These are phyloP conservation scores for Puccinellia tenuiflora DNA, from an alignment of 176 grass and related monocot genomes.

Conservation along the genomic window DNA sequence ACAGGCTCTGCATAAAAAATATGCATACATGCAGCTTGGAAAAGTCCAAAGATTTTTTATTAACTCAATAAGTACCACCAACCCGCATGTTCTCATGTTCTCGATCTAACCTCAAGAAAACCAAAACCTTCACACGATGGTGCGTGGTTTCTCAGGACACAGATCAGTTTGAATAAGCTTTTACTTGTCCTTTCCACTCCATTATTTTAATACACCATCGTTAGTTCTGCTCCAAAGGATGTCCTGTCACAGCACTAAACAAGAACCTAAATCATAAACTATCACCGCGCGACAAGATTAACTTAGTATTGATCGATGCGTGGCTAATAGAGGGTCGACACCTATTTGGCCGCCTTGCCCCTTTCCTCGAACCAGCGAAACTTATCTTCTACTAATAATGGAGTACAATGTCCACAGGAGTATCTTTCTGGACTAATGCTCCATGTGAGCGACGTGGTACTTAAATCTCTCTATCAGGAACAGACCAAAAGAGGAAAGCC, in stretches of 20 bases:
- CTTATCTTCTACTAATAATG: constrained; percentile 8
- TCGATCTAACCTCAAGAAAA: constrained; percentile 15
- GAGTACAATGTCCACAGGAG: not conserved
- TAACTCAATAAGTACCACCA: not conserved
- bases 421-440: not conserved
- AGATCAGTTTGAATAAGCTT: not conserved
- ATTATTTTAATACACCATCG: not conserved
- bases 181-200: not conserved
- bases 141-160: not conserved
- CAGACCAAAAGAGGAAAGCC: constrained; percentile 41
- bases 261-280: not conserved
- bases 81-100: not conserved
- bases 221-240: constrained; percentile 1
- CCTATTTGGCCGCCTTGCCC: not conserved
- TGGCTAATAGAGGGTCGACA: constrained; percentile 8
- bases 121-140: constrained; percentile 6
- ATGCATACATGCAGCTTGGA: too few species aligned
- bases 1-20: too few species aligned
- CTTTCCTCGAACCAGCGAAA: constrained; percentile 20
- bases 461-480: constrained; percentile 1
- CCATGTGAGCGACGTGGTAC: constrained; percentile 13
- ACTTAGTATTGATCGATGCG: not conserved
- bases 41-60: too few species aligned
- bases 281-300: not conserved
- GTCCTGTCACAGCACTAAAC: not conserved